These are phyloP conservation scores for Flagelloscypha sp. DNA, from an alignment of 768 basidiomycete species.

Conservation along the genomic window DNA sequence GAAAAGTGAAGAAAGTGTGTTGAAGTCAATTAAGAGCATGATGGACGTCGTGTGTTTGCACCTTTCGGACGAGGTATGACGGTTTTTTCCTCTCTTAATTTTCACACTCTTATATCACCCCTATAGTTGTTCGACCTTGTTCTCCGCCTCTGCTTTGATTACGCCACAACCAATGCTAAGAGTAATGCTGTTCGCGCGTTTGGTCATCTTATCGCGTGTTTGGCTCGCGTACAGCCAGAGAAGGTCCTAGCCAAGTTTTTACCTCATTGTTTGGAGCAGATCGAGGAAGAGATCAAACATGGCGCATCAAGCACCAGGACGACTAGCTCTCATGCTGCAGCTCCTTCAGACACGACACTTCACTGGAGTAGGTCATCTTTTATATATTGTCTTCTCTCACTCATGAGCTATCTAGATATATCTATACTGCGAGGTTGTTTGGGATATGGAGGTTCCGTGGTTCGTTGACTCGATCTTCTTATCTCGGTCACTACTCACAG, in stretches of 20 bases:
- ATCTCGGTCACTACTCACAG: constrained; percentile 2
- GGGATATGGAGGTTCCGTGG: constrained; percentile 60
- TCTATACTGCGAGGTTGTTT: constrained; percentile 77
- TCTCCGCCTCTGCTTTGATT: constrained; percentile 76
- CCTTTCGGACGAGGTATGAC: constrained; percentile 63
- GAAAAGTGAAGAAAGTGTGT: constrained; percentile 69
- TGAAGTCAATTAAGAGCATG: constrained; percentile 74
- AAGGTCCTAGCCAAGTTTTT: constrained; percentile 76
- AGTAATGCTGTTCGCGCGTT: constrained; percentile 89
- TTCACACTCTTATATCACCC: no score
- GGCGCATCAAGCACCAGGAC: constrained; percentile 85
- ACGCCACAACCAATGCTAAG: constrained; percentile 82
- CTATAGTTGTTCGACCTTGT: constrained; percentile 82
- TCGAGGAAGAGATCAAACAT: constrained; percentile 78
- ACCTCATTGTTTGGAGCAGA: constrained; percentile 65
- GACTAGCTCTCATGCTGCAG: constrained; percentile 62
- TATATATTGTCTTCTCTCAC: constrained; percentile 1
- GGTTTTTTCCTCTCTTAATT: no score
- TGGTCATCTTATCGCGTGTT: constrained; percentile 77
- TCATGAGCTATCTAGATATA: constrained; percentile 44
- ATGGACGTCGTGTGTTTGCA: constrained; percentile 77
- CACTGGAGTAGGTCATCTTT: constrained; percentile 71
- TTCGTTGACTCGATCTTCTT: constrained; percentile 24
- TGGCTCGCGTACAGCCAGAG: constrained; percentile 70
- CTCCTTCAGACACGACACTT: constrained; percentile 80